phyloP scores from a whole-genome alignment of 2,329 filamentous ascomycete species.

The Scedosporium aurantiacum region DNA sequence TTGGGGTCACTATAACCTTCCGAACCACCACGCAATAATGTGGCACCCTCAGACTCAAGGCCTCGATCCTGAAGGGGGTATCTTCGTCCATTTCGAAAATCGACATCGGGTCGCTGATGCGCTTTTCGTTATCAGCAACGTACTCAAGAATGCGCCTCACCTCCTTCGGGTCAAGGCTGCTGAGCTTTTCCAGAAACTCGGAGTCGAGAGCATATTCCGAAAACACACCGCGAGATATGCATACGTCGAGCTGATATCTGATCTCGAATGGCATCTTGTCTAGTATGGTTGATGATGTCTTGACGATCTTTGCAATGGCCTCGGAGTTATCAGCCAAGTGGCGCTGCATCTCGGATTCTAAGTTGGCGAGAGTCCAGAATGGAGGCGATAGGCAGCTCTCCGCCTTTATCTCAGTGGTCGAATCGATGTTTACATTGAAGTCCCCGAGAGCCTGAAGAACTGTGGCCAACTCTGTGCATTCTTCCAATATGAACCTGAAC shows the following conservation, averaged over 20 bases:
- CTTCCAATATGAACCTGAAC: slow-evolving; percentile 34
- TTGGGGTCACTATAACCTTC: slow-evolving; percentile 73
- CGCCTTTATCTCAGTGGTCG: neutral
- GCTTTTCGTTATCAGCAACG: slow-evolving; percentile 51
- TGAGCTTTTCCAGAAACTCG: slow-evolving; percentile 57
- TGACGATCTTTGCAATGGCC: neutral
- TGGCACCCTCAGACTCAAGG: slow-evolving; percentile 44
- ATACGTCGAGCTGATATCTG: slow-evolving; percentile 86
- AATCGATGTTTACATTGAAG: slow-evolving; percentile 54
- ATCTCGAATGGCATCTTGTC: slow-evolving; percentile 52
- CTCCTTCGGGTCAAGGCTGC: slow-evolving; percentile 27
- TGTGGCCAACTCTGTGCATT: slow-evolving; percentile 15
- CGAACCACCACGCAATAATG: slow-evolving; percentile 64
- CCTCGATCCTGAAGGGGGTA: slow-evolving; percentile 33
- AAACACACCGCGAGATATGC: slow-evolving; percentile 68
- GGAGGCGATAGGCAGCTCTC: neutral
- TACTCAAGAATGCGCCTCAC: slow-evolving; percentile 65
- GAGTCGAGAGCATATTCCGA: slow-evolving; percentile 62
- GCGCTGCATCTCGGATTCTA: neutral
- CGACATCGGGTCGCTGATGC: slow-evolving; percentile 57
- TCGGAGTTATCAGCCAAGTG: neutral
- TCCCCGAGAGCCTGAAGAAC: slow-evolving; percentile 51
- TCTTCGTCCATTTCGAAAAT: slow-evolving; percentile 47
- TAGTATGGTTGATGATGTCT: neutral
- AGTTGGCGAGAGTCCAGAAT: neutral